Percentiles rank a stretch among this genome's conserved stretches.
Evolutionary conservation across 2,329 filamentous ascomycete genomes (phyloP).

Genomic region (Mycosphaerelloides madeirae): DNA sequence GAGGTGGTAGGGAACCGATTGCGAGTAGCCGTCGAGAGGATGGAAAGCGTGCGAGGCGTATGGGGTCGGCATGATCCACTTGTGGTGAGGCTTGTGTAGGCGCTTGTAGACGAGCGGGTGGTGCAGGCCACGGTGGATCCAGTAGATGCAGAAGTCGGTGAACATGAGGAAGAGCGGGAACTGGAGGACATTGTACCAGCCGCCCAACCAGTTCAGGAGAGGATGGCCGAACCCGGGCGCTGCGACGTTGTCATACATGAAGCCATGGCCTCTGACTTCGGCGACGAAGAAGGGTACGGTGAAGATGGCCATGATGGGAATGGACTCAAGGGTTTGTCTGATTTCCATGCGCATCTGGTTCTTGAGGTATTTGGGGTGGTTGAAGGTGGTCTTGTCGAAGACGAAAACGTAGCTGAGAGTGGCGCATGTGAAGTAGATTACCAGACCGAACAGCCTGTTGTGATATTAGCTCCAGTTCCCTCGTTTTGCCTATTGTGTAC

Average conservation of each 20-base stretch:
- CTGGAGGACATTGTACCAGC: slow-evolving; percentile 67
- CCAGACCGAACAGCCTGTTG: slow-evolving; percentile 72
- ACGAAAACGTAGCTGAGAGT: slow-evolving; percentile 79
- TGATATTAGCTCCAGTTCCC: neutral
- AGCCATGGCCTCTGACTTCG: slow-evolving; percentile 79
- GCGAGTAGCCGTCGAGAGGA: slow-evolving; percentile 82
- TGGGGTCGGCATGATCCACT: slow-evolving; percentile 98
- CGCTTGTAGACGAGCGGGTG: slow-evolving; percentile 76
- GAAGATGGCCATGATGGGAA: slow-evolving; percentile 78
- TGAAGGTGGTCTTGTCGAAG: slow-evolving; percentile 84
- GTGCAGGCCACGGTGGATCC: slow-evolving; percentile 82
- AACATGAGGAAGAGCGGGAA: slow-evolving; percentile 85
- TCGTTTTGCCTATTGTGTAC: slow-evolving; percentile 1
- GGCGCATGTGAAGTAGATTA: slow-evolving; percentile 81
- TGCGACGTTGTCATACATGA: slow-evolving; percentile 69
- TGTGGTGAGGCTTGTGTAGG: slow-evolving; percentile 96
- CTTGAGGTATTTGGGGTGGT: slow-evolving; percentile 91
- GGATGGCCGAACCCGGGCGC: slow-evolving; percentile 28
- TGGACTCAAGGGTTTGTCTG: slow-evolving; percentile 65
- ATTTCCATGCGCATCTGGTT: slow-evolving; percentile 89
- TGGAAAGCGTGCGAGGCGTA: slow-evolving; percentile 93
- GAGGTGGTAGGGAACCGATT: slow-evolving; percentile 86
- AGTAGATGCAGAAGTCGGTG: slow-evolving; percentile 87
- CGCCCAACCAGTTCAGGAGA: slow-evolving; percentile 30
- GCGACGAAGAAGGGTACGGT: slow-evolving; percentile 76